Evolutionary conservation across 2,329 filamentous ascomycete species (phyloP).

Genomic region (Trichocomaceae sp.): DNA sequence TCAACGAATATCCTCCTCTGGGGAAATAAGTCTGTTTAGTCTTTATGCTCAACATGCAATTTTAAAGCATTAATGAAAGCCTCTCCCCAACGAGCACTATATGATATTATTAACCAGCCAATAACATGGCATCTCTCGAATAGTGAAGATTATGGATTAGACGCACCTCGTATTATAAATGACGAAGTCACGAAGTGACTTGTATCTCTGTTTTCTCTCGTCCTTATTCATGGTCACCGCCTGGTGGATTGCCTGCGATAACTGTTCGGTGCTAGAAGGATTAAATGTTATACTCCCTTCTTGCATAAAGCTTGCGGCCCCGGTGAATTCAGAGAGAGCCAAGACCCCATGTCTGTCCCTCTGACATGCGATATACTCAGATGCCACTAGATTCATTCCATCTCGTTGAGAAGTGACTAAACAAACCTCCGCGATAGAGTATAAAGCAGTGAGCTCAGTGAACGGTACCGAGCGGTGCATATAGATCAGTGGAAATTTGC

Average conservation of each 20-base stretch:
- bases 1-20: no score
- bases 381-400: constrained; percentile 95
- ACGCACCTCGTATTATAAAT: constrained; percentile 74
- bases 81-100: no score
- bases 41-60: no score
- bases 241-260: constrained; percentile 82
- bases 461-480: constrained; percentile 87
- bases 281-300: constrained; percentile 87
- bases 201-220: constrained; percentile 70
- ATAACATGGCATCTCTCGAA: no score
- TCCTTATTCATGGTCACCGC: constrained; percentile 84
- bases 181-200: constrained; percentile 79
- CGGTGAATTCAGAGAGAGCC: constrained; percentile 89
- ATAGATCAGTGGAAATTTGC: constrained; percentile 95
- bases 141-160: no score
- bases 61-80: no score
- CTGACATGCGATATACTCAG: constrained; percentile 93
- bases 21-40: no score
- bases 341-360: constrained; percentile 79
- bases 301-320: constrained; percentile 75
- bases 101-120: no score
- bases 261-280: constrained; percentile 88
- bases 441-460: constrained; percentile 82
- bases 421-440: constrained; percentile 83
- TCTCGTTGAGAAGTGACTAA: constrained; percentile 84